Percentiles rank a stretch among this genome's conserved stretches.
Evolutionary conservation across 2,329 filamentous ascomycete species (phyloP).

Genomic region (Exserohilum rostratum): DNA sequence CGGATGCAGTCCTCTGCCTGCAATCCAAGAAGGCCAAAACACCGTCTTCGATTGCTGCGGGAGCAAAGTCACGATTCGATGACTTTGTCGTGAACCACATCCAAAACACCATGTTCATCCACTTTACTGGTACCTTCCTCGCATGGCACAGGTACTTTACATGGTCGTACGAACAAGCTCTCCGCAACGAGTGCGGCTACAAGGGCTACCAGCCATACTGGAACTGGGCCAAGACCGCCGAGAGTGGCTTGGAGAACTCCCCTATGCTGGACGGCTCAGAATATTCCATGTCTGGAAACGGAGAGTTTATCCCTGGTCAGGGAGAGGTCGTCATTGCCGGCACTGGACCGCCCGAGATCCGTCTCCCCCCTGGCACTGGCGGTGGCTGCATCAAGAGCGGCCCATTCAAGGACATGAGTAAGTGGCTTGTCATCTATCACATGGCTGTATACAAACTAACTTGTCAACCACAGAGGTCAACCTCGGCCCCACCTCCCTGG

Average conservation of each 20-base stretch:
- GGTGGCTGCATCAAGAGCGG: conserved; percentile 61
- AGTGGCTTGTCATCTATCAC: neutral
- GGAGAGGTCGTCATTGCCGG: conserved; percentile 34
- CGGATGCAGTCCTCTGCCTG: conserved; percentile 46
- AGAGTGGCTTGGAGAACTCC: conserved; percentile 52
- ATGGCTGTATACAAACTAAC: neutral
- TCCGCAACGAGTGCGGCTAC: conserved; percentile 52
- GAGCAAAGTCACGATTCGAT: conserved; percentile 44
- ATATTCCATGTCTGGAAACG: conserved; percentile 55
- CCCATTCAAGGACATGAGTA: conserved; percentile 55
- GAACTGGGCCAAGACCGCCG: conserved; percentile 59
- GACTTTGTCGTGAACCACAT: conserved; percentile 49
- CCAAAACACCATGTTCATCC: conserved; percentile 43
- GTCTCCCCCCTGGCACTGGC: conserved; percentile 57
- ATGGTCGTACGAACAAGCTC: conserved; percentile 50
- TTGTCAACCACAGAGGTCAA: conserved; percentile 14
- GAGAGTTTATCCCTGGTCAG: conserved; percentile 40
- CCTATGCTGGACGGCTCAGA: conserved; percentile 63
- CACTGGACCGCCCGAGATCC: conserved; percentile 31
- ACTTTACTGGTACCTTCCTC: conserved; percentile 41
- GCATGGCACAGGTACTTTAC: conserved; percentile 52
- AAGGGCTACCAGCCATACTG: conserved; percentile 55
- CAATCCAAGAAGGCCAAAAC: conserved; percentile 37
- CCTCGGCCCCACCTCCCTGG: conserved; percentile 21
- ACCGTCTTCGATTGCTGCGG: conserved; percentile 32